Evolutionary conservation across 2,329 filamentous ascomycete species (phyloP).

Genomic region (Trichoderma sp.): DNA sequence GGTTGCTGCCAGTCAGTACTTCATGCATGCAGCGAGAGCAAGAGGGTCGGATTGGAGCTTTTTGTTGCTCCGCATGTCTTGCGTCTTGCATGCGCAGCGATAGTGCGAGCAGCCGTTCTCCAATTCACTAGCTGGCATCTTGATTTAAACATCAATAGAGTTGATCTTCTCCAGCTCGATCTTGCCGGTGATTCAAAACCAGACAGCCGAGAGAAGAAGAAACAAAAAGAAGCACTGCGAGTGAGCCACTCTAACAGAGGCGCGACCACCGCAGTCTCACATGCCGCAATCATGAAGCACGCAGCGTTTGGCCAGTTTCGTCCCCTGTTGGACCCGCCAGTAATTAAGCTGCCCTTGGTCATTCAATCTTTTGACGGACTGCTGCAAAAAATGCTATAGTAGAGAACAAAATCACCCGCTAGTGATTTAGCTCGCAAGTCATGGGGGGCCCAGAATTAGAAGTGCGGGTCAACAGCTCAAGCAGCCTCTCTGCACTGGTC

Average conservation of each 20-base stretch:
- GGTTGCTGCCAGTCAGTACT: too few species aligned
- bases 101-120: background rate
- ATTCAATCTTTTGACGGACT: background rate
- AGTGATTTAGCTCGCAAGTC: background rate
- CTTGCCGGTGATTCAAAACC: background rate
- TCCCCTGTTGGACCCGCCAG: background rate
- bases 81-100: background rate
- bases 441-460: constrained; percentile 10
- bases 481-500: background rate
- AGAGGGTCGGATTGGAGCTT: background rate
- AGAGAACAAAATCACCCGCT: background rate
- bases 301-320: constrained; percentile 21
- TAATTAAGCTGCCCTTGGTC: background rate
- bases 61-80: constrained; percentile 8
- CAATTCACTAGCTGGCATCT: background rate
- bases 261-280: constrained; percentile 23
- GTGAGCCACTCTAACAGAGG: constrained; percentile 1
- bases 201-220: background rate
- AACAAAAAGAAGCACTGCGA: background rate
- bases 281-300: constrained; percentile 19
- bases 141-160: background rate
- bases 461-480: constrained; percentile 5
- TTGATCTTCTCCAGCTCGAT: background rate
- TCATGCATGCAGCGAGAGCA: background rate
- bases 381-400: background rate